Percentiles rank a stretch among this genome's conserved stretches.
These are phyloP conservation scores for Hevea brasiliensis DNA, from an alignment of 345 rosid species.

Conservation along the genomic window DNA sequence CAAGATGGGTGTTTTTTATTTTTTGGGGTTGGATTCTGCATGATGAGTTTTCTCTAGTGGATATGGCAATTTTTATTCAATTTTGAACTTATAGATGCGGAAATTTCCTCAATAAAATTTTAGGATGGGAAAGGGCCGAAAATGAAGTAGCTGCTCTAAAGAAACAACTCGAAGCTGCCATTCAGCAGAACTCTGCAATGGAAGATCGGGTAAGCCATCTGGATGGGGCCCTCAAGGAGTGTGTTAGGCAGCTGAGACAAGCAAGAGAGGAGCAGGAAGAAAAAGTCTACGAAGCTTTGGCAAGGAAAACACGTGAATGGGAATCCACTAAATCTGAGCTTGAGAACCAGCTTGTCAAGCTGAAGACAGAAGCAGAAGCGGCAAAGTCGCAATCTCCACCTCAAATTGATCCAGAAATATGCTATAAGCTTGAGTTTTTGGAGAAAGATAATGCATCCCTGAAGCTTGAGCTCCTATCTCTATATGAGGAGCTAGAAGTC, in stretches of 20 bases:
- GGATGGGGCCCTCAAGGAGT: conserved; percentile 97
- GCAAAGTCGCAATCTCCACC: conserved; percentile 34
- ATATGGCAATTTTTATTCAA: background rate
- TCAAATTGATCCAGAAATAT: conserved; percentile 38
- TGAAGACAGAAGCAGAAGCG: conserved; percentile 43
- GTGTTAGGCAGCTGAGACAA: conserved; percentile 83
- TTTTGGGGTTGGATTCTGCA: background rate
- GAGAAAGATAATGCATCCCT: conserved; percentile 67
- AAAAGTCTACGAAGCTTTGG: conserved; percentile 58
- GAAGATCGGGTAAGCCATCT: conserved; percentile 80
- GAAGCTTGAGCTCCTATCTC: conserved; percentile 51
- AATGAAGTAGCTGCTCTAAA: conserved; percentile 60
- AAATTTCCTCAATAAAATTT: conserved; percentile 11
- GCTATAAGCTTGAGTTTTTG: conserved; percentile 50
- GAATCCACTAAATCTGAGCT: conserved; percentile 58
- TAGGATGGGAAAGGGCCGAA: conserved; percentile 99
- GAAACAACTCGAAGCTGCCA: conserved; percentile 71
- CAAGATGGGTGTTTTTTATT: too few species aligned
- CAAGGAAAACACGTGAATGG: conserved; percentile 56
- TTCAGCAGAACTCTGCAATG: conserved; percentile 46
- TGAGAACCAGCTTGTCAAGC: conserved; percentile 44
- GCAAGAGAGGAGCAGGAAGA: conserved; percentile 83
- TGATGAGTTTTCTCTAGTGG: background rate
- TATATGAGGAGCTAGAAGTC: conserved; percentile 54
- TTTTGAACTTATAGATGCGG: background rate